Conservation (phyloP, 1,139 yeast species). For the Martiniozyma asiatica region DNA sequence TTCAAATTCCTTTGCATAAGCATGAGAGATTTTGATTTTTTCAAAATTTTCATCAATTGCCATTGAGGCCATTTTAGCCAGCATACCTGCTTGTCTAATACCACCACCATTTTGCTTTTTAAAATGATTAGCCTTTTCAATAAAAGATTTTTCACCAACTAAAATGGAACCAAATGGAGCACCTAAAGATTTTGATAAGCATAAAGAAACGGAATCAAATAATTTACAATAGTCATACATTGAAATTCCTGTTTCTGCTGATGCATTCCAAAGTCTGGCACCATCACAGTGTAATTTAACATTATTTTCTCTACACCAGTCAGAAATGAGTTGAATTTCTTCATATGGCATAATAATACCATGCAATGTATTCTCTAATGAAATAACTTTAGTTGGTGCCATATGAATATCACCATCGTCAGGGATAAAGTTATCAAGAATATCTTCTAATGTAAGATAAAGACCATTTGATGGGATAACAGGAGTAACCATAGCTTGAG, state of each 20-base stretch:
- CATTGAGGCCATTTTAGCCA: conserved; percentile 68
- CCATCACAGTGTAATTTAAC: conserved; percentile 81
- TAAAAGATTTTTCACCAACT: conserved; percentile 54
- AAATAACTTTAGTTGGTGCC: conserved; percentile 79
- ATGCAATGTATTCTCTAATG: conserved; percentile 79
- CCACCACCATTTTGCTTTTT: conserved; percentile 95
- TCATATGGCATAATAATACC: conserved; percentile 76
- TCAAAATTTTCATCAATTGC: conserved; percentile 70
- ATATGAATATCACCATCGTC: conserved; percentile 79
- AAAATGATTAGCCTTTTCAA: conserved; percentile 72
- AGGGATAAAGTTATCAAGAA: conserved; percentile 49
- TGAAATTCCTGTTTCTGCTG: conserved; percentile 60
- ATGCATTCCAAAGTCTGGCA: conserved; percentile 91
- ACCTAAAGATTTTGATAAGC: conserved; percentile 83
- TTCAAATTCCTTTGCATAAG: conserved; percentile 57
- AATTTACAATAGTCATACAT: conserved; percentile 61
- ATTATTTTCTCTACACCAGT: conserved; percentile 54
- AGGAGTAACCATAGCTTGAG: conserved; percentile 88
- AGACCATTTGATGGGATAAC: conserved; percentile 64
- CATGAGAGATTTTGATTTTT: conserved; percentile 45
- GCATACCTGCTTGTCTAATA: conserved; percentile 77
- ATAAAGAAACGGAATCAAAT: conserved; percentile 82
- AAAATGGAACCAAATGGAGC: conserved; percentile 91
- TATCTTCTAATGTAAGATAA: conserved; percentile 71
- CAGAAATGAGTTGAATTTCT: conserved; percentile 62